Conservation (phyloP, 2,329 filamentous ascomycete species). For the Colletotrichum gloeosporioides region DNA sequence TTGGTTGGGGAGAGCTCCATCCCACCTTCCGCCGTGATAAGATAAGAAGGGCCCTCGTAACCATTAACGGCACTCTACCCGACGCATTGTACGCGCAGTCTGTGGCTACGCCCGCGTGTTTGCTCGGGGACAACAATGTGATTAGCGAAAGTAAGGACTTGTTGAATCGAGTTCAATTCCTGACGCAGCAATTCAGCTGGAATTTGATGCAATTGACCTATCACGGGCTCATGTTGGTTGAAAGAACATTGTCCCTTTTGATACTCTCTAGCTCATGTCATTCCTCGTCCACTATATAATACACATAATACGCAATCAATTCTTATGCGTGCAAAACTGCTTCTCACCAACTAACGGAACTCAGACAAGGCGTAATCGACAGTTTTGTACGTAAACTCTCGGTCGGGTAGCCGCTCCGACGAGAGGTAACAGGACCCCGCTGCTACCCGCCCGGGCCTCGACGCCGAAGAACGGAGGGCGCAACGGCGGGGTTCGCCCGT, state of each 20-base stretch:
- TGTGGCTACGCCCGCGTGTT: background rate
- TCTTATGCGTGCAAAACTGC: background rate
- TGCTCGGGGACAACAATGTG: background rate
- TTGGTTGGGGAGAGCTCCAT: background rate
- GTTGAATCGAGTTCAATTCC: background rate
- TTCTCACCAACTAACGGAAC: accelerated
- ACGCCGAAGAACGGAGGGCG: slow-evolving; percentile 21
- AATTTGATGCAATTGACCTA: background rate
- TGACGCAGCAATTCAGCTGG: background rate
- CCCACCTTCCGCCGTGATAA: slow-evolving; percentile 6
- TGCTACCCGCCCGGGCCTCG: slow-evolving; percentile 8
- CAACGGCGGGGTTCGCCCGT: slow-evolving; percentile 9
- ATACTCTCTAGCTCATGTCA: background rate
- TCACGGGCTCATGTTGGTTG: background rate
- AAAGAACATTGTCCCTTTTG: background rate
- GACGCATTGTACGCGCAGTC: background rate
- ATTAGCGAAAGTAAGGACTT: background rate
- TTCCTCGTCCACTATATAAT: background rate
- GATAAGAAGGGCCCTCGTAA: background rate
- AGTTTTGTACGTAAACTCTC: background rate
- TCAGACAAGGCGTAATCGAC: background rate
- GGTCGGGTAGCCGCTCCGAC: background rate
- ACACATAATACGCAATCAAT: background rate
- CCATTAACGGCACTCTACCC: background rate
- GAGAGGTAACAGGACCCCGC: background rate